Percentiles rank a stretch among this genome's conserved stretches.
These are phyloP conservation scores for Pseudogymnoascus pannorum DNA, from an alignment of 2,329 filamentous ascomycete species.

Conservation along the genomic window DNA sequence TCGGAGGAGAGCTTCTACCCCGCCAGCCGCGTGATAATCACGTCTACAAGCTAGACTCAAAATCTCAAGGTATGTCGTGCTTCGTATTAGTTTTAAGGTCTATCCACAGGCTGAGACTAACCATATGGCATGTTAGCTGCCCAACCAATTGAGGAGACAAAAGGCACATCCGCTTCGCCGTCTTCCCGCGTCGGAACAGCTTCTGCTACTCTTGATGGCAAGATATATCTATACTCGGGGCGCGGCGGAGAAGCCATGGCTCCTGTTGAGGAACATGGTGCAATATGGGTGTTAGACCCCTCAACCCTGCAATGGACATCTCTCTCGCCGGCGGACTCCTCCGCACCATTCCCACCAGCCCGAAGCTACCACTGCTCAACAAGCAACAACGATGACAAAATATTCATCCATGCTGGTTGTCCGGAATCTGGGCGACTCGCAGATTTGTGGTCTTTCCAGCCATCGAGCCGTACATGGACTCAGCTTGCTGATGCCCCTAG, in stretches of 20 bases:
- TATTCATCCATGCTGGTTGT: conserved; percentile 57
- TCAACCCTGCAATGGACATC: conserved; percentile 37
- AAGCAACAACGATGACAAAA: conserved; percentile 32
- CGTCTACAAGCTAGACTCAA: conserved; percentile 35
- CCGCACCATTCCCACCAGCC: conserved; percentile 34
- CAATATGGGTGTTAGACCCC: conserved; percentile 48
- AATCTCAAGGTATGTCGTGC: neutral
- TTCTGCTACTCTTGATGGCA: conserved; percentile 37
- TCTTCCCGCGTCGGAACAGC: conserved; percentile 50
- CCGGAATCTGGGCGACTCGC: conserved; percentile 46
- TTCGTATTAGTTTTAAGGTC: neutral
- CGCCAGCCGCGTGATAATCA: conserved; percentile 44
- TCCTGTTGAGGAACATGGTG: conserved; percentile 50
- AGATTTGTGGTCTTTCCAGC: conserved; percentile 55
- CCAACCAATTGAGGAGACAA: neutral
- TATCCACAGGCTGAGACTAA: neutral
- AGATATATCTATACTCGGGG: conserved; percentile 55
- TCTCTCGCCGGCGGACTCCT: conserved; percentile 33
- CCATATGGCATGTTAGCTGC: neutral
- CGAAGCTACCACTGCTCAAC: conserved; percentile 51
- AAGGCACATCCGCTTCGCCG: conserved; percentile 30
- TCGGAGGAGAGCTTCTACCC: conserved; percentile 45
- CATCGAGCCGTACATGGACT: conserved; percentile 41
- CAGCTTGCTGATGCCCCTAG: conserved; percentile 45
- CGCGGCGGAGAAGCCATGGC: conserved; percentile 53